Evolutionary conservation across 805 yeast species (phyloP).

Genomic region (Lipomyces spencermartinsiae): DNA sequence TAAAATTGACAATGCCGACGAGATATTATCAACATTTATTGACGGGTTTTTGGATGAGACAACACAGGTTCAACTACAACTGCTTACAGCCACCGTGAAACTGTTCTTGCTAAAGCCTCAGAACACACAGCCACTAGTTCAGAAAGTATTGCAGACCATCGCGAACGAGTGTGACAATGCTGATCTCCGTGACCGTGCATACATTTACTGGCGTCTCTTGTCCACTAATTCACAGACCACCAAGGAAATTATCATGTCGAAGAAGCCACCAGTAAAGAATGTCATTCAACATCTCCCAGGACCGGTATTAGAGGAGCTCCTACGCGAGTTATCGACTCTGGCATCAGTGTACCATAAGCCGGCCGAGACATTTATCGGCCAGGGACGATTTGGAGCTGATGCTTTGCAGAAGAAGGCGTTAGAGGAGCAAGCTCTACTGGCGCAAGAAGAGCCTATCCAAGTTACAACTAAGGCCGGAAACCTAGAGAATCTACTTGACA

Average conservation of each 20-base stretch:
- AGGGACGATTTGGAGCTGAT: slow-evolving; percentile 51
- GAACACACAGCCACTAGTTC: slow-evolving; percentile 72
- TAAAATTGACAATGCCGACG: slow-evolving; percentile 52
- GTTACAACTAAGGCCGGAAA: slow-evolving; percentile 56
- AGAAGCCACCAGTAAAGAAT: slow-evolving; percentile 72
- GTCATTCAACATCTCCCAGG: slow-evolving; percentile 77
- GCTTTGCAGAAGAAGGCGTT: slow-evolving; percentile 57
- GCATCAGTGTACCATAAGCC: slow-evolving; percentile 92
- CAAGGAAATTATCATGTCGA: slow-evolving; percentile 61
- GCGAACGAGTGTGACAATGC: slow-evolving; percentile 84
- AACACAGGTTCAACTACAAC: slow-evolving; percentile 75
- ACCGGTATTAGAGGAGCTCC: slow-evolving; percentile 66
- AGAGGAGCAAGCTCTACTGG: slow-evolving; percentile 78
- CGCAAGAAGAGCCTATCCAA: slow-evolving; percentile 68
- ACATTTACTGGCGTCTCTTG: slow-evolving; percentile 83
- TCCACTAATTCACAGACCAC: slow-evolving; percentile 84
- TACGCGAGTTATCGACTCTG: slow-evolving; percentile 79
- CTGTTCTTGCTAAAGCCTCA: slow-evolving; percentile 66
- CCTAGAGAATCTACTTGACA: slow-evolving; percentile 83
- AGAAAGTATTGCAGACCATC: slow-evolving; percentile 72
- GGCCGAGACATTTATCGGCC: slow-evolving; percentile 63
- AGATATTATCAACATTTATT: slow-evolving; percentile 52
- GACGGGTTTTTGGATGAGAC: slow-evolving; percentile 67
- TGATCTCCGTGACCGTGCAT: slow-evolving; percentile 85
- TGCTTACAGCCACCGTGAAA: slow-evolving; percentile 79